phyloP scores from a whole-genome alignment of 2,329 filamentous ascomycete species.

The Plectosphaerella cucumerina region DNA sequence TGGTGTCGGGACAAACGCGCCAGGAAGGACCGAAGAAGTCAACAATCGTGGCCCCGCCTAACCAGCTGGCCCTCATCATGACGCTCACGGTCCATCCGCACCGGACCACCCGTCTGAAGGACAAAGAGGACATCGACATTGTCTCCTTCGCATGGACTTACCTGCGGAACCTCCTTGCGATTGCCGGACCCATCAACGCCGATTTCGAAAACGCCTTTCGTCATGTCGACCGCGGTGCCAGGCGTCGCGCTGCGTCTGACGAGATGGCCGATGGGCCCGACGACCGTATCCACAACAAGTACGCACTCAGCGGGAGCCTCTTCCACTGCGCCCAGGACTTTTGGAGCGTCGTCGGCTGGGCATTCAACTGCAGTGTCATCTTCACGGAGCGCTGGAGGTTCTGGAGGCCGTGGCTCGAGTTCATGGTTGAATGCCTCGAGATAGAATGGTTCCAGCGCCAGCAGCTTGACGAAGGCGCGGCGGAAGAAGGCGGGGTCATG shows the following conservation, averaged over 20 bases:
- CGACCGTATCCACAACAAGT: conserved; percentile 50
- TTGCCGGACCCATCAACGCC: conserved; percentile 67
- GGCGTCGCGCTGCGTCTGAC: not conserved
- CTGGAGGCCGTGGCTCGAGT: conserved; percentile 77
- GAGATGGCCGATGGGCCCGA: conserved; percentile 41
- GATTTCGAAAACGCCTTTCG: conserved; percentile 66
- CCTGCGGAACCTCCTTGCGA: conserved; percentile 60
- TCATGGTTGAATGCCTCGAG: conserved; percentile 75
- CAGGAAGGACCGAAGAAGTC: conserved; percentile 28
- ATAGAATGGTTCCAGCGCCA: conserved; percentile 61
- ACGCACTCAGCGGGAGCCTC: conserved; percentile 62
- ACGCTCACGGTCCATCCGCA: conserved; percentile 80
- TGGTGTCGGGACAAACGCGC: conserved; percentile 46
- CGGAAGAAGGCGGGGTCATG: conserved; percentile 14
- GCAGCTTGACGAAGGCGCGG: conserved; percentile 37
- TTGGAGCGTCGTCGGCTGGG: conserved; percentile 87
- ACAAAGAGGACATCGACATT: conserved; percentile 56
- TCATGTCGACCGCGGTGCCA: not conserved
- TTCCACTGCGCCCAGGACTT: conserved; percentile 81
- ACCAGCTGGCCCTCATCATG: conserved; percentile 71
- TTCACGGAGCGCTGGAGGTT: conserved; percentile 72
- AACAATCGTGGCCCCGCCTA: conserved; percentile 63
- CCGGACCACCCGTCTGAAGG: conserved; percentile 68
- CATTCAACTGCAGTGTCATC: conserved; percentile 75
- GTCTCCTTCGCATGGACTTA: conserved; percentile 66